These are phyloP conservation scores for Aureobasidium subglaciale DNA, from an alignment of 2,329 filamentous ascomycete genomes.

Conservation along the genomic window DNA sequence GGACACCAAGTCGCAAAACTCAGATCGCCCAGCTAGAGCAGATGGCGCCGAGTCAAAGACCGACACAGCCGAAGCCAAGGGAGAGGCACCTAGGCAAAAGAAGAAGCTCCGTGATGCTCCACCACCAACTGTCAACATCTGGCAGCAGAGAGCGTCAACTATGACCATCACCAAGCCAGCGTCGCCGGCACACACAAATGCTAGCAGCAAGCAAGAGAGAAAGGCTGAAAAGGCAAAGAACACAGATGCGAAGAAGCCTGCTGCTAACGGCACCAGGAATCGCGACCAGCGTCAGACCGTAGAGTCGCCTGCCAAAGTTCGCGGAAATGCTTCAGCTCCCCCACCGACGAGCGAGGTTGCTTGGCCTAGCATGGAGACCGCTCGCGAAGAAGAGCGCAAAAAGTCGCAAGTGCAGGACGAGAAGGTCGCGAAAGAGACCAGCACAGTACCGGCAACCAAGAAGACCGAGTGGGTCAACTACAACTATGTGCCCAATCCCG, in stretches of 20 bases:
- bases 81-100: constrained; percentile 35
- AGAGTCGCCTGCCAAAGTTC: not conserved
- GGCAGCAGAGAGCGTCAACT: constrained; percentile 71
- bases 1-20: constrained; percentile 58
- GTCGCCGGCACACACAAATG: constrained; percentile 13
- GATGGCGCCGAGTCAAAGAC: constrained; percentile 51
- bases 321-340: constrained; percentile 24
- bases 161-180: constrained; percentile 46
- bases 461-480: constrained; percentile 85
- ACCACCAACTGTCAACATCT: constrained; percentile 77
- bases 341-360: constrained; percentile 68
- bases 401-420: constrained; percentile 61
- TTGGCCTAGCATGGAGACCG: constrained; percentile 87
- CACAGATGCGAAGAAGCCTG: constrained; percentile 20
- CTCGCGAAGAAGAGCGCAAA: constrained; percentile 68
- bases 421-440: constrained; percentile 59
- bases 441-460: constrained; percentile 45
- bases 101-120: constrained; percentile 71
- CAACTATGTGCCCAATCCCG: constrained; percentile 73
- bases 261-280: constrained; percentile 11
- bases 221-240: constrained; percentile 15
- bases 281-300: constrained; percentile 5
- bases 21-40: constrained; percentile 58
- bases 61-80: constrained; percentile 41
- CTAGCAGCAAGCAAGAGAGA: constrained; percentile 27